Evolutionary conservation across 257 asterid species (phyloP), one percentile per base, ranked within the genome.

Genomic region (Lithospermum erythrorhizon): DNA sequence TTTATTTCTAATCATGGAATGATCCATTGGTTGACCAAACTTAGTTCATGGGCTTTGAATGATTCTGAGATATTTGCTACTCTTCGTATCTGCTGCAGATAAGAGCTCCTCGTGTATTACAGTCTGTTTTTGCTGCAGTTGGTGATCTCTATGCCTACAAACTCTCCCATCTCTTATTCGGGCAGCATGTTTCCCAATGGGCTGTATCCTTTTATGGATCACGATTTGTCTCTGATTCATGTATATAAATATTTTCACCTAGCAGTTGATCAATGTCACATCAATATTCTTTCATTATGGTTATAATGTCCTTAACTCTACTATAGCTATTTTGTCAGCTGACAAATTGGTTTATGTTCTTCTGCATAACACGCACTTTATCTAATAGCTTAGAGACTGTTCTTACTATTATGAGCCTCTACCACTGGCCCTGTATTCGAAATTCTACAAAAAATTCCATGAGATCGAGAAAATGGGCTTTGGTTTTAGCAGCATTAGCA

Each of bases 271-370:
- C 10, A 0, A 1, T 15, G 0, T 53, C 15, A 15, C 3, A 30
- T 30, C 17, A 17, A 59, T 21, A 47, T 54, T 64, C 52, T 55
- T 52, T 60, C 63, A 62, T 58, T 21, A 45, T 61, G 55, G 24
- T 32, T 41, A 21, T 68, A 64, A 56, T 62, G 70, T 78, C 70
- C 97, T 93, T 89, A 79, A 84, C 85, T 65, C 53, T 57, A 69
- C 59, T 25, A 37, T 78, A 93, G 99, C 94, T 93, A 68, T 84
- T 93, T 79, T 74, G 87, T 20, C 86, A 81, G 79, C 65, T 93
- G 65, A 72, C 79, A 59, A 93, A 93, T 86, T 93, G 99, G 97
- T 93, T 93, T 81, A 82, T 87, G 89, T 87, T 89, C 72, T 93
- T 81, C 86, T 93, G 95, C 79, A 81, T 93, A 65, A 79, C 96